Conservation (phyloP, 2,329 filamentous ascomycete species). For the Eutypella sp. region DNA sequence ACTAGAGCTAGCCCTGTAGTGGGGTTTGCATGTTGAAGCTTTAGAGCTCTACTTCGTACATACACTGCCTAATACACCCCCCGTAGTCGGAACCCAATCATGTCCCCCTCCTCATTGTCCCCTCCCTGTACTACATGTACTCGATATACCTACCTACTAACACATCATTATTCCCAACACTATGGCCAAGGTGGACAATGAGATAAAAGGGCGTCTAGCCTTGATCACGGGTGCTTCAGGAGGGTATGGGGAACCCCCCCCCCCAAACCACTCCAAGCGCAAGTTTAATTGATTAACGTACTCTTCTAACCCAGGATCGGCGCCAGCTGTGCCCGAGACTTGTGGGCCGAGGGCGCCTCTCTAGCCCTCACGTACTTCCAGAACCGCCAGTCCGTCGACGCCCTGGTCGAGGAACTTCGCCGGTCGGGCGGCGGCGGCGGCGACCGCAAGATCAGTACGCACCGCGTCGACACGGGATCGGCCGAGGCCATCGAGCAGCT, state of each 20-base stretch:
- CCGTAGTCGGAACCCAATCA: background rate
- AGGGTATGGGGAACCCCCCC: constrained; percentile 24
- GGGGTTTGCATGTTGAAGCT: no score
- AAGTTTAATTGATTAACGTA: no score
- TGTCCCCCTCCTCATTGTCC: background rate
- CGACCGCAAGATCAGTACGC: constrained; percentile 40
- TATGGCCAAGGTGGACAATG: constrained; percentile 28
- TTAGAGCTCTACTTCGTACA: no score
- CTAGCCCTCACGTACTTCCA: constrained; percentile 29
- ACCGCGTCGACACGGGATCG: constrained; percentile 54
- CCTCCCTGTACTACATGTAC: background rate
- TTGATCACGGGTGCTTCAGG: constrained; percentile 32
- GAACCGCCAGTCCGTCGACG: constrained; percentile 22
- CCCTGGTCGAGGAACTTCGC: constrained; percentile 22
- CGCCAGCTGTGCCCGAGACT: constrained; percentile 26
- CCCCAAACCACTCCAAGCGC: no score
- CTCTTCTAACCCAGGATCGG: constrained; percentile 30
- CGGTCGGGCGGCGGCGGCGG: constrained; percentile 27
- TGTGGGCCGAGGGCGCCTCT: constrained; percentile 30
- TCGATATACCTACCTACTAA: background rate
- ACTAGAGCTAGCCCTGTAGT: no score
- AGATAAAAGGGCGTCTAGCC: constrained; percentile 27
- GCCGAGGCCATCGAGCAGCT: constrained; percentile 48
- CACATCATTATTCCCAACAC: background rate
- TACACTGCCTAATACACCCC: no score